Evolutionary conservation across 2,329 filamentous ascomycete genomes (phyloP).

Genomic region (Apiospora pterosperma): DNA sequence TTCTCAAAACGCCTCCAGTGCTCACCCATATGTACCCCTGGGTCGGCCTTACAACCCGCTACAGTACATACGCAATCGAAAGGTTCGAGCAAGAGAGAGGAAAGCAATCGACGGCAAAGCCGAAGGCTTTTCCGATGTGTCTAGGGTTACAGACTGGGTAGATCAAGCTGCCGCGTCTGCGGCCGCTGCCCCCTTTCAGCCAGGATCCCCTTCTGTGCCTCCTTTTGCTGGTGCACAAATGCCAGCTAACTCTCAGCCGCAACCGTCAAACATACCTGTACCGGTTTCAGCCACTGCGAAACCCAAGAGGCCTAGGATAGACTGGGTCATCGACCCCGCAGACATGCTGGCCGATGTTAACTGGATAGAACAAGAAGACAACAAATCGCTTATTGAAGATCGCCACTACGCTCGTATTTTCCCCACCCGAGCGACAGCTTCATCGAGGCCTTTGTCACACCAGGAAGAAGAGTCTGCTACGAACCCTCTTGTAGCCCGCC

Average conservation of each 20-base stretch:
- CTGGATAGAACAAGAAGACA: conserved; percentile 81
- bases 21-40: conserved; percentile 34
- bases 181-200: conserved; percentile 29
- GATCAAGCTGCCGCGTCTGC: conserved; percentile 58
- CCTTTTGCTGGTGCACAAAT: conserved; percentile 43
- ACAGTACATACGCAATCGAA: conserved; percentile 88
- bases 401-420: conserved; percentile 73
- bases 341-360: conserved; percentile 87
- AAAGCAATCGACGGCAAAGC: conserved; percentile 69
- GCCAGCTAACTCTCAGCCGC: conserved; percentile 19
- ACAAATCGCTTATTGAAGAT: conserved; percentile 80
- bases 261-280: conserved; percentile 34
- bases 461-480: conserved; percentile 14
- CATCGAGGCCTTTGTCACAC: conserved; percentile 11
- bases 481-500: conserved; percentile 3
- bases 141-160: conserved; percentile 73
- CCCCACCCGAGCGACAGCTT: conserved; percentile 27
- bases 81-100: conserved; percentile 75
- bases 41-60: conserved; percentile 85
- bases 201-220: conserved; percentile 38
- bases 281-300: conserved; percentile 50
- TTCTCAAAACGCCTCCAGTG: conserved; percentile 22
- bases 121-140: conserved; percentile 74
- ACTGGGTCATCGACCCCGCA: conserved; percentile 80
- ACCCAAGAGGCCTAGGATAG: conserved; percentile 68